Evolutionary conservation across 305 asterid species (phyloP).

Genomic region (Fraxinus nigra): DNA sequence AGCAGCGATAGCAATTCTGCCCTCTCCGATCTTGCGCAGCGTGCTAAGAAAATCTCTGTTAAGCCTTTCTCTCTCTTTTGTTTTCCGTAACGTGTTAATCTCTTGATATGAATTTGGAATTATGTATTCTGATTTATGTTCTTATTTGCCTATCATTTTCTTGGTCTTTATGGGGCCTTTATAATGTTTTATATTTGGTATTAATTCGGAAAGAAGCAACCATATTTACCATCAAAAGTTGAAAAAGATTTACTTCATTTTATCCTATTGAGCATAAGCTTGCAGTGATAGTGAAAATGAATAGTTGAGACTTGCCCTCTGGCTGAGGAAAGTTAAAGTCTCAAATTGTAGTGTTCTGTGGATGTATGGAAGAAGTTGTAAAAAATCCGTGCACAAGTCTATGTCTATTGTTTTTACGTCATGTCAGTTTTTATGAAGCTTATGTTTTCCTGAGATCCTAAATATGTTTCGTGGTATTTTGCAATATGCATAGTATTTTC

Average conservation of each 20-base stretch:
- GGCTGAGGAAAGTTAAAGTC: not conserved
- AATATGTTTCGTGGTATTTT: too few species aligned
- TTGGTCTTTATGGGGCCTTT: not conserved
- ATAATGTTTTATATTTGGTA: not conserved
- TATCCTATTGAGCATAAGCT: not conserved
- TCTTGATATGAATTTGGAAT: not conserved
- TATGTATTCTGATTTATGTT: not conserved
- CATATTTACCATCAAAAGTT: not conserved
- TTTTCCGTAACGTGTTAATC: not conserved
- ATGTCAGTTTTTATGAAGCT: too few species aligned
- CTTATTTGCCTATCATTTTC: not conserved
- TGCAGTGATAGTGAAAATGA: not conserved
- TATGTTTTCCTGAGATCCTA: too few species aligned
- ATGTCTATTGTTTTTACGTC: too few species aligned
- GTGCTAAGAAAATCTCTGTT: constrained; percentile 60
- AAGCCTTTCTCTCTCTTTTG: constrained; percentile 25
- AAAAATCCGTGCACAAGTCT: too few species aligned
- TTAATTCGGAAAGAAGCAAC: not conserved
- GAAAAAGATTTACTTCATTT: not conserved
- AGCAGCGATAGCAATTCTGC: constrained; percentile 72
- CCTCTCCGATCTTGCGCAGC: constrained; percentile 51
- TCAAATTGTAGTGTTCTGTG: not conserved
- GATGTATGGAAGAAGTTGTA: not conserved
- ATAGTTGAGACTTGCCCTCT: not conserved
- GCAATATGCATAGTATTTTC: not conserved